A percentile compares a stretch with the other conserved stretches of the same genome.
phyloP scores from a whole-genome alignment of 2,329 filamentous ascomycete genomes.

The Penicillium psychrosexuale region DNA sequence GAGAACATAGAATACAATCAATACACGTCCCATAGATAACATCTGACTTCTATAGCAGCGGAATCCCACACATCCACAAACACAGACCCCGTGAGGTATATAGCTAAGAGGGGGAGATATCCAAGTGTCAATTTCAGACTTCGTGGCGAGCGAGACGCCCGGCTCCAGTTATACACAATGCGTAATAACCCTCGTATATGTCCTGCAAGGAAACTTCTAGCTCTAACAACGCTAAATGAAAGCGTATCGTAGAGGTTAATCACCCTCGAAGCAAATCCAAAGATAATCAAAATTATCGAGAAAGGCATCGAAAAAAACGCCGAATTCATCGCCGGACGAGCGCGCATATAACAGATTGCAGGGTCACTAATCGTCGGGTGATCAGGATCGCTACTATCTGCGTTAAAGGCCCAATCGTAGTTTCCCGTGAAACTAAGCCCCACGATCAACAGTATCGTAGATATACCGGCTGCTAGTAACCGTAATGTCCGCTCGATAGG shows the following conservation, averaged over 20 bases:
- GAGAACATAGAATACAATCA: neutral
- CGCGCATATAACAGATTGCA: neutral
- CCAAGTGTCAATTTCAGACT: neutral
- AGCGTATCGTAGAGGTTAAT: neutral
- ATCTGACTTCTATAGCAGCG: neutral
- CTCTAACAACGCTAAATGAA: neutral
- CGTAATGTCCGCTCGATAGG: neutral
- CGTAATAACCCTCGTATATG: neutral
- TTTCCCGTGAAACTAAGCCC: conserved; percentile 5
- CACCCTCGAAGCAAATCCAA: neutral
- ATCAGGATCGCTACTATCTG: neutral
- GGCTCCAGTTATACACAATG: neutral
- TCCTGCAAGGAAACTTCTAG: neutral
- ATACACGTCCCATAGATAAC: neutral
- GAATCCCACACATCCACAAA: neutral
- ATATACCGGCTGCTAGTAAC: neutral
- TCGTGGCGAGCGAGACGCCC: neutral
- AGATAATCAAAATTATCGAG: neutral
- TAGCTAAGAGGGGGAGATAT: neutral
- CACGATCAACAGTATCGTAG: neutral
- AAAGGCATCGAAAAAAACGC: neutral
- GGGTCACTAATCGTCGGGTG: neutral
- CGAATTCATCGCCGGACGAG: neutral
- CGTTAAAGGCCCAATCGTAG: neutral
- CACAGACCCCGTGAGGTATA: neutral